Percentiles rank a stretch among this genome's conserved stretches.
Evolutionary conservation across 2,329 filamentous ascomycete species (phyloP).

Genomic region (Hypocrella siamensis): DNA sequence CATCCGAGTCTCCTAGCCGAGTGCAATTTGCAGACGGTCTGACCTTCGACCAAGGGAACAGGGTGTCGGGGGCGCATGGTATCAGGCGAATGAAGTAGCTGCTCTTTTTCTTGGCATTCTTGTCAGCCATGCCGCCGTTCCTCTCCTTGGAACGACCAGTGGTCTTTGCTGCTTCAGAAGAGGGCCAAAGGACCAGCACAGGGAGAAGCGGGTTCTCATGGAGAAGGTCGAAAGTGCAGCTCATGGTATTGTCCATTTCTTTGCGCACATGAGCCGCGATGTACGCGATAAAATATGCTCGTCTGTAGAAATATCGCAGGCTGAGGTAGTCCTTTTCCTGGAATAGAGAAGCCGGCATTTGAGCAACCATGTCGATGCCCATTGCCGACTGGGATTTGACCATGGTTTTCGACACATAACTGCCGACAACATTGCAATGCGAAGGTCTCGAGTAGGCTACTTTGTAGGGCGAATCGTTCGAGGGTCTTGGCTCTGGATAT

Average conservation of each 20-base stretch:
- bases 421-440: constrained; percentile 76
- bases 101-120: constrained; percentile 11
- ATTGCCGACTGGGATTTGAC: constrained; percentile 43
- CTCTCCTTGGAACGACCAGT: constrained; percentile 6
- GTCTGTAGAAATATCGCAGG: constrained; percentile 85
- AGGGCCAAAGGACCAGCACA: constrained; percentile 33
- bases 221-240: constrained; percentile 47
- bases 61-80: constrained; percentile 50
- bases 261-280: constrained; percentile 55
- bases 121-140: constrained; percentile 5
- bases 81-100: constrained; percentile 56
- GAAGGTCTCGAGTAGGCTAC: constrained; percentile 61
- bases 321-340: constrained; percentile 93
- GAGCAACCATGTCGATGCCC: constrained; percentile 68
- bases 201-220: constrained; percentile 67
- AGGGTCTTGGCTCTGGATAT: constrained; percentile 67
- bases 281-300: constrained; percentile 80
- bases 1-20: constrained; percentile 33
- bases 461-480: constrained; percentile 65
- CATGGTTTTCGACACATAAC: constrained; percentile 65
- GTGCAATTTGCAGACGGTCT: constrained; percentile 55
- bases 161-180: constrained; percentile 1
- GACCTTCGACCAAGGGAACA: constrained; percentile 60
- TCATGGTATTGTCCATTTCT: constrained; percentile 34
- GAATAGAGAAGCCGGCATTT: constrained; percentile 67